Conservation (phyloP, 148 eudicot species). For the Vaccinium macrocarpon region DNA sequence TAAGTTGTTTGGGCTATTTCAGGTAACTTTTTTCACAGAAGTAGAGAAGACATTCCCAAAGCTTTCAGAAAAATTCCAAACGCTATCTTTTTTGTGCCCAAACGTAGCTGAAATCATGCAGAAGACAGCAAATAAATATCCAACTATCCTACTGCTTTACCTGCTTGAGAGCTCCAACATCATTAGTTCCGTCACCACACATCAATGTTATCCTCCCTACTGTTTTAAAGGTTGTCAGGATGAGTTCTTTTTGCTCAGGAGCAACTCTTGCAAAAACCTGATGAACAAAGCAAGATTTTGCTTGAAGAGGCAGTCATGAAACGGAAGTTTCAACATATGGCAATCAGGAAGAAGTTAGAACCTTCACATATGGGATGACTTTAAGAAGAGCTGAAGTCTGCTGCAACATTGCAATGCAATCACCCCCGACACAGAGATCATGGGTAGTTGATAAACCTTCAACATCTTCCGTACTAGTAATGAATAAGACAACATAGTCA, state of each 20-base stretch:
- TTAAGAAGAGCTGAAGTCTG: constrained; percentile 63
- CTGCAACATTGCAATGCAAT: constrained; percentile 90
- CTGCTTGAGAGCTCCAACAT: too few species aligned
- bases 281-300: constrained; percentile 1
- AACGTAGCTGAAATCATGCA: not conserved
- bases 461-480: constrained; percentile 64
- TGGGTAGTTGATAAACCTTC: constrained; percentile 66
- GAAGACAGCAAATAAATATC: not conserved
- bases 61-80: not conserved
- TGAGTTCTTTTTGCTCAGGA: constrained; percentile 96
- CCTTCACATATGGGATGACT: constrained; percentile 95
- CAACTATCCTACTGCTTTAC: too few species aligned
- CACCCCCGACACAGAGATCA: constrained; percentile 90
- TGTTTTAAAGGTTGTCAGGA: constrained; percentile 80
- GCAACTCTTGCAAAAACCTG: constrained; percentile 99
- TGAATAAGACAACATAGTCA: not conserved
- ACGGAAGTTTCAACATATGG: not conserved
- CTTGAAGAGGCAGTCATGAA: not conserved
- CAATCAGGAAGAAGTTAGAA: constrained; percentile 15
- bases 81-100: not conserved
- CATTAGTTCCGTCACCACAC: constrained; percentile 99
- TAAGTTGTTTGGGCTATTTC: not conserved
- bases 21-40: not conserved
- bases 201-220: constrained; percentile 90
- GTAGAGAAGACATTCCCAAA: not conserved